phyloP scores from a whole-genome alignment of 345 rosid species.

The Salix exigua region DNA sequence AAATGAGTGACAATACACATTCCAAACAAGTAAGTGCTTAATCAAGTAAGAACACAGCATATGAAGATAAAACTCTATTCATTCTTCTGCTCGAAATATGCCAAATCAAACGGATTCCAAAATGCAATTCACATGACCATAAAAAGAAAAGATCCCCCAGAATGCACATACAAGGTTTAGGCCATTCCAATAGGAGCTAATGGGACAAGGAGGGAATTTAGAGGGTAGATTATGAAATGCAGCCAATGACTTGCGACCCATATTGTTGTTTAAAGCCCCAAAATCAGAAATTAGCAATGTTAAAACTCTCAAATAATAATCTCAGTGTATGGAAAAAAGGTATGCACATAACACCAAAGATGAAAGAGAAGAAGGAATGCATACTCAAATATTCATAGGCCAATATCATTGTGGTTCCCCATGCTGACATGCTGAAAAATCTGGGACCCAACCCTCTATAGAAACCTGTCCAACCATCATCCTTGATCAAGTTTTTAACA shows the following conservation, averaged over 20 bases:
- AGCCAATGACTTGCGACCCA: not conserved
- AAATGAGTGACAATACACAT: not conserved
- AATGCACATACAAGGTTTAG: not conserved
- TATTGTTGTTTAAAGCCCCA: not conserved
- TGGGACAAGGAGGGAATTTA: not conserved
- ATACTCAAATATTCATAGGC: slow-evolving; percentile 95
- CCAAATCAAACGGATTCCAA: not conserved
- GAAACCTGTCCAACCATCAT: slow-evolving; percentile 93
- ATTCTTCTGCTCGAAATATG: not conserved
- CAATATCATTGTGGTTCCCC: slow-evolving; percentile 99
- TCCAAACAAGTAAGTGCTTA: not conserved
- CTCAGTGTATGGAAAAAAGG: not conserved
- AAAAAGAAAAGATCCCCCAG: not conserved
- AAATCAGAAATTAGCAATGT: not conserved
- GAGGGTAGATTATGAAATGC: not conserved
- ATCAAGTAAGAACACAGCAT: not conserved
- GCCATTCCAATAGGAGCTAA: not conserved
- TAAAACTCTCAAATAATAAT: not conserved
- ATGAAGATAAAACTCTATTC: not conserved
- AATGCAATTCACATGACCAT: not conserved
- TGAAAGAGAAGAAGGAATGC: slow-evolving; percentile 26
- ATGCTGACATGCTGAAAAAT: slow-evolving; percentile 95
- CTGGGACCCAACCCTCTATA: slow-evolving; percentile 94
- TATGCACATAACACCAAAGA: not conserved
- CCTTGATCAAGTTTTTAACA: slow-evolving; percentile 62